phyloP scores from a whole-genome alignment of 164 flowering plant genomes.

The Chloranthus sessilifolius region DNA sequence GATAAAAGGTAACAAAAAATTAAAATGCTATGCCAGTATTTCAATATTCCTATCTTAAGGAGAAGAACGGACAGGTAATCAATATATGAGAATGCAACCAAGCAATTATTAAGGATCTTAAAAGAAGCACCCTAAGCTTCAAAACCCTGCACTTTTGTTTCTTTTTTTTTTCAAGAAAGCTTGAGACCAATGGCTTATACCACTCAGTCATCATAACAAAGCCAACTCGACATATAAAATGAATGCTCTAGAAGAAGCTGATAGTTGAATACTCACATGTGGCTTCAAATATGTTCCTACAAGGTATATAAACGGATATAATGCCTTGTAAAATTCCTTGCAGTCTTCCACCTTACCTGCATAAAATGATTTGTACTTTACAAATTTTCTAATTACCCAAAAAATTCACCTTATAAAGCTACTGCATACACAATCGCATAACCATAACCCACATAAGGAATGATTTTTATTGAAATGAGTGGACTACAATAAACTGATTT shows the following conservation, averaged over 20 bases:
- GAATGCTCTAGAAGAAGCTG: background rate
- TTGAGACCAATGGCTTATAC: too few species aligned
- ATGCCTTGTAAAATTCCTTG: slow-evolving; percentile 48
- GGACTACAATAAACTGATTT: too few species aligned
- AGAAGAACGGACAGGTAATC: slow-evolving; percentile 1
- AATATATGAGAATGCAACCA: slow-evolving; percentile 5
- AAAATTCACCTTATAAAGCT: too few species aligned
- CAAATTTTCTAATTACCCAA: too few species aligned
- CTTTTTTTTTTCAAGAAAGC: too few species aligned
- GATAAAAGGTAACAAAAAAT: background rate
- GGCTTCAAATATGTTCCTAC: slow-evolving; percentile 88
- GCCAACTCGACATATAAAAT: too few species aligned
- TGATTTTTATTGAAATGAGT: too few species aligned
- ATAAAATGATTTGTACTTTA: slow-evolving; percentile 9
- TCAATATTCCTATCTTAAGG: background rate
- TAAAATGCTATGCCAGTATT: background rate
- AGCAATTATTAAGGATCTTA: background rate
- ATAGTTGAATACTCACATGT: slow-evolving; percentile 48
- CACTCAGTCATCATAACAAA: too few species aligned
- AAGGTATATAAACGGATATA: slow-evolving; percentile 71
- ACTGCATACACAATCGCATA: too few species aligned
- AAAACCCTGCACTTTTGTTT: too few species aligned
- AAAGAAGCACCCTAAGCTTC: background rate
- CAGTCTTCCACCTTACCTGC: slow-evolving; percentile 85
- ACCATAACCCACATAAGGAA: too few species aligned